phyloP scores from a whole-genome alignment of 768 basidiomycete genomes.

The Amanita muscaria region DNA sequence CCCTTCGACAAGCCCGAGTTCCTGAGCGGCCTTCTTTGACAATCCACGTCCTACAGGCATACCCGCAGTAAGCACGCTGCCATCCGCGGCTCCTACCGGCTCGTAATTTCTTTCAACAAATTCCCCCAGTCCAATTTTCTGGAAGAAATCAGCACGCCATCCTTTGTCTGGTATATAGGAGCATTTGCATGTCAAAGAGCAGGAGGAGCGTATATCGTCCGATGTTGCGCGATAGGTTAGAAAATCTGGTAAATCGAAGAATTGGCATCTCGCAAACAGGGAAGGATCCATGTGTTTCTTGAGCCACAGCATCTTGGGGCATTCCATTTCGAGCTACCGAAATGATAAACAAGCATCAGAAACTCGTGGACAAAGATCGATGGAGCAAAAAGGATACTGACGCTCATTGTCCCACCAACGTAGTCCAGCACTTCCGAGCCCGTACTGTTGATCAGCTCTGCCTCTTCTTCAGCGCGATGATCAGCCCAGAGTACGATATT shows the following conservation, averaged over 20 bases:
- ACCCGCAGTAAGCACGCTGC: constrained; percentile 69
- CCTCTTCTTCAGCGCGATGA: constrained; percentile 89
- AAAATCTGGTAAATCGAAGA: constrained; percentile 92
- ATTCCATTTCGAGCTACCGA: constrained; percentile 89
- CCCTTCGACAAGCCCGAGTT: constrained; percentile 78
- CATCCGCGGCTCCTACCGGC: constrained; percentile 63
- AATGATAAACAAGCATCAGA: neutral
- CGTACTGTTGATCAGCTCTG: constrained; percentile 79
- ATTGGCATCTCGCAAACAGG: constrained; percentile 68
- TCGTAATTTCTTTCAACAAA: constrained; percentile 61
- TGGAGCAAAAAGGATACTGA: constrained; percentile 24
- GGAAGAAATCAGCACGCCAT: constrained; percentile 87
- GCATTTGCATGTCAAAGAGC: constrained; percentile 95
- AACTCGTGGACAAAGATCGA: neutral
- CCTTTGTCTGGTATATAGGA: constrained; percentile 80
- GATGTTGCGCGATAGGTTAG: constrained; percentile 88
- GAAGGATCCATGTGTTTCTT: constrained; percentile 75
- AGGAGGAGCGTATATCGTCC: constrained; percentile 70
- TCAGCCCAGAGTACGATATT: constrained; percentile 97
- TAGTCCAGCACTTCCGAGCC: constrained; percentile 84
- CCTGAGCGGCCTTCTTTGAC: constrained; percentile 66
- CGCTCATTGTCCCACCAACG: constrained; percentile 95
- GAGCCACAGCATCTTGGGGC: constrained; percentile 96
- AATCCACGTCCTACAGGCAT: constrained; percentile 82
- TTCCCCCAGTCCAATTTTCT: constrained; percentile 69